A percentile compares a stretch with the other conserved stretches of the same genome.
These are phyloP conservation scores for Suillus decipiens DNA, from an alignment of 768 basidiomycete species.

Conservation along the genomic window DNA sequence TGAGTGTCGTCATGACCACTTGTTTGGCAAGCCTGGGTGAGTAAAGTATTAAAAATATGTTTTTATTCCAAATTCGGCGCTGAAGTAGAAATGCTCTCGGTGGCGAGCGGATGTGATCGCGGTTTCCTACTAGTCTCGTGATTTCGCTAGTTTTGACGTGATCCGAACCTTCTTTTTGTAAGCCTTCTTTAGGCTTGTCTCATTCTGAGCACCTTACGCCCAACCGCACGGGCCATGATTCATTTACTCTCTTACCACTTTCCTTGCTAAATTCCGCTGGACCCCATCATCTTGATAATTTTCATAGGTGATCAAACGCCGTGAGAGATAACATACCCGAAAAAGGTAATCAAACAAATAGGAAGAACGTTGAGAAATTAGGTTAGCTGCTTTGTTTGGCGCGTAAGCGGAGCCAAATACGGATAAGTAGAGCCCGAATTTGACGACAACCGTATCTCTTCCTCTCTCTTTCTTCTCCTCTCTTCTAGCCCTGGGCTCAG, in stretches of 20 bases:
- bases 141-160: slow-evolving; percentile 34
- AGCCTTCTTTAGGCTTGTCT: slow-evolving; percentile 18
- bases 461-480: slow-evolving; percentile 63
- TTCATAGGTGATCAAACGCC: background rate
- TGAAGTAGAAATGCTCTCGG: too few relatives aligned
- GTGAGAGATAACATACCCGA: slow-evolving; percentile 10
- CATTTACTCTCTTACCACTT: background rate
- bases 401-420: slow-evolving; percentile 42
- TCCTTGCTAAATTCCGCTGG: background rate
- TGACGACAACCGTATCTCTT: slow-evolving; percentile 38
- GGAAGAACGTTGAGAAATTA: slow-evolving; percentile 24
- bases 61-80: too few relatives aligned
- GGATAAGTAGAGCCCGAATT: slow-evolving; percentile 42
- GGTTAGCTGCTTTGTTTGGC: slow-evolving; percentile 41
- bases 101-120: slow-evolving; percentile 27
- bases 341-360: slow-evolving; percentile 16
- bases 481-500: slow-evolving; percentile 51
- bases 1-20: too few relatives aligned
- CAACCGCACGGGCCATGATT: slow-evolving; percentile 32
- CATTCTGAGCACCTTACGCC: slow-evolving; percentile 14
- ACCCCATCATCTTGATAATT: too few relatives aligned
- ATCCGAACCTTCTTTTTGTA: slow-evolving; percentile 22
- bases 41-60: too few relatives aligned
- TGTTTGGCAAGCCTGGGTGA: too few relatives aligned
- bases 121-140: slow-evolving; percentile 17